These are phyloP conservation scores for Fusarium aywerte DNA, from an alignment of 2,329 filamentous ascomycete genomes.

Conservation along the genomic window DNA sequence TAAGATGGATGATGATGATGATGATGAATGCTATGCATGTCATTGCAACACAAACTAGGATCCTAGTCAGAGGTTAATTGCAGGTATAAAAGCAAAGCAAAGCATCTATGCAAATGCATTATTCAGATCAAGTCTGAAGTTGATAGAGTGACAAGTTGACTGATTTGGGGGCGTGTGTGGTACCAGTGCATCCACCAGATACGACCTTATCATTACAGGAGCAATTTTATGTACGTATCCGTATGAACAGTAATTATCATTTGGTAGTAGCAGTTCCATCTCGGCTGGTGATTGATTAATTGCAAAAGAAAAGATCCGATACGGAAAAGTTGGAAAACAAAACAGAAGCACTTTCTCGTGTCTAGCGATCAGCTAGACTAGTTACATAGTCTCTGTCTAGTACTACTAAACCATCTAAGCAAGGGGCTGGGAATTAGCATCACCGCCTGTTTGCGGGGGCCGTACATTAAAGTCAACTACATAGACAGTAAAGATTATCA, in stretches of 20 bases:
- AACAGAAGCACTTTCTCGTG: slow-evolving; percentile 1
- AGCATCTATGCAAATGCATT: slow-evolving; percentile 11
- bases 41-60: slow-evolving; percentile 11
- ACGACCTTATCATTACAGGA: slow-evolving; percentile 12
- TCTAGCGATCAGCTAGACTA: neutral
- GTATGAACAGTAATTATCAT: too few relatives aligned
- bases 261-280: slow-evolving; percentile 1
- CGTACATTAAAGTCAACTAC: neutral
- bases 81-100: slow-evolving; percentile 12
- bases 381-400: too few relatives aligned
- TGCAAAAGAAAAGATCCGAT: slow-evolving; percentile 2
- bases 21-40: neutral
- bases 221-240: neutral
- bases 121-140: slow-evolving; percentile 17
- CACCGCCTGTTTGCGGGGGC: slow-evolving; percentile 16
- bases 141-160: neutral
- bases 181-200: slow-evolving; percentile 11
- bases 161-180: neutral
- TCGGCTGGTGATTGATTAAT: slow-evolving; percentile 30
- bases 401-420: neutral
- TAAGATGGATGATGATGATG: too few relatives aligned
- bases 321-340: slow-evolving; percentile 12
- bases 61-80: slow-evolving; percentile 14
- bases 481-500: slow-evolving; percentile 12
- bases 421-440: slow-evolving; percentile 5